These are phyloP conservation scores for Penicillium flavigenum DNA, from an alignment of 495 filamentous ascomycete species.

Conservation along the genomic window DNA sequence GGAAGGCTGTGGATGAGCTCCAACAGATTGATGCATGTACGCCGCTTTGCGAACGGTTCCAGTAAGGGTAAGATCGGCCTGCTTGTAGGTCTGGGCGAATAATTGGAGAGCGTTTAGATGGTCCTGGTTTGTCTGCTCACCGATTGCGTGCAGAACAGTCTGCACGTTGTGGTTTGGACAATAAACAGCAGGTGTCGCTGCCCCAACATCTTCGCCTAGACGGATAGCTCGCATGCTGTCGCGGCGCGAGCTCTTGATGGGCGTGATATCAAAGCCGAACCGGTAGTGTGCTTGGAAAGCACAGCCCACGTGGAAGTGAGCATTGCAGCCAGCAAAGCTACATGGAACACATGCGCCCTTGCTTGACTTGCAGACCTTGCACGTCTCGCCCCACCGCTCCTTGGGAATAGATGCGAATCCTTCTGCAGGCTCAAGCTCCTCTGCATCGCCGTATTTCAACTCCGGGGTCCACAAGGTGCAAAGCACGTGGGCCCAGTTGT, in stretches of 20 bases:
- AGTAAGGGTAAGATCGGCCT: constrained; percentile 84
- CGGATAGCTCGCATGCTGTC: constrained; percentile 72
- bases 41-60: constrained; percentile 89
- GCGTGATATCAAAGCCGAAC: constrained; percentile 86
- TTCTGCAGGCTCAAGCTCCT: constrained; percentile 77
- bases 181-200: constrained; percentile 76
- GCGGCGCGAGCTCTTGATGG: constrained; percentile 80
- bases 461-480: constrained; percentile 92
- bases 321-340: constrained; percentile 65
- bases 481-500: constrained; percentile 97
- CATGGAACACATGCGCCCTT: constrained; percentile 80
- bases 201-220: constrained; percentile 73
- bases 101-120: constrained; percentile 75
- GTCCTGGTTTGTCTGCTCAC: constrained; percentile 62
- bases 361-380: constrained; percentile 74
- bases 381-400: constrained; percentile 65
- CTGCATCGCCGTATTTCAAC: constrained; percentile 83
- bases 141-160: constrained; percentile 69
- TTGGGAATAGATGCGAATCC: constrained; percentile 77
- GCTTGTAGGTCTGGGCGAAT: constrained; percentile 86
- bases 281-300: constrained; percentile 78
- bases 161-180: constrained; percentile 83
- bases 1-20: constrained; percentile 31
- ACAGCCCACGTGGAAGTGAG: constrained; percentile 83
- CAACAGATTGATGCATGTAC: constrained; percentile 54